Evolutionary conservation across 768 basidiomycete species (phyloP).

Genomic region (Cystofilobasidium capitatum): DNA sequence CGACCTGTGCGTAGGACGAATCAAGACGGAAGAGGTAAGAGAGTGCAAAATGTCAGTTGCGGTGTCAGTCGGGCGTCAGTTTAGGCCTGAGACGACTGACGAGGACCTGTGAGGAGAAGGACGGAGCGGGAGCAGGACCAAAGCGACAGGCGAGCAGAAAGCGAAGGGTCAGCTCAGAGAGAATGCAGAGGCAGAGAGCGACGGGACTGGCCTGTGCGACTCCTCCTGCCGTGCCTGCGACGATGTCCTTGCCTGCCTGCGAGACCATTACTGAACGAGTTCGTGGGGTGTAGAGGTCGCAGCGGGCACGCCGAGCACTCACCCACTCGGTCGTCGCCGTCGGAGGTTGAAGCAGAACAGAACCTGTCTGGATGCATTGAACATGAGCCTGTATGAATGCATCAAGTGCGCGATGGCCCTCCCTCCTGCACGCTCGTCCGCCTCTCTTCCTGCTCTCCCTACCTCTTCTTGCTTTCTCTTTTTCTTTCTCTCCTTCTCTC

Average conservation of each 20-base stretch:
- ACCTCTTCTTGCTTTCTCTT: background rate
- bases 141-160: slow-evolving; percentile 30
- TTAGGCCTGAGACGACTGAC: background rate
- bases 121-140: background rate
- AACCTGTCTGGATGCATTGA: background rate
- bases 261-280: slow-evolving; percentile 35
- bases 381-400: too few species aligned
- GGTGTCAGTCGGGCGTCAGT: background rate
- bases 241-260: slow-evolving; percentile 73
- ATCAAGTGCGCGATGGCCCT: background rate
- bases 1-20: slow-evolving; percentile 48
- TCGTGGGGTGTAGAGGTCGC: too few species aligned
- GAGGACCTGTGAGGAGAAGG: background rate
- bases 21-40: background rate
- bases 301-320: too few species aligned
- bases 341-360: background rate
- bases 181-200: slow-evolving; percentile 5
- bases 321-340: background rate
- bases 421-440: background rate
- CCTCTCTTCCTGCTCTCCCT: background rate
- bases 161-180: slow-evolving; percentile 7
- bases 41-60: background rate
- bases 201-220: slow-evolving; percentile 60
- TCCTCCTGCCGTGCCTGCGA: slow-evolving; percentile 84
- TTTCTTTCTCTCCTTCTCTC: background rate